Base-by-base conservation (phyloP, 306 rosid genomes). In the Glycine tomentella region DNA sequence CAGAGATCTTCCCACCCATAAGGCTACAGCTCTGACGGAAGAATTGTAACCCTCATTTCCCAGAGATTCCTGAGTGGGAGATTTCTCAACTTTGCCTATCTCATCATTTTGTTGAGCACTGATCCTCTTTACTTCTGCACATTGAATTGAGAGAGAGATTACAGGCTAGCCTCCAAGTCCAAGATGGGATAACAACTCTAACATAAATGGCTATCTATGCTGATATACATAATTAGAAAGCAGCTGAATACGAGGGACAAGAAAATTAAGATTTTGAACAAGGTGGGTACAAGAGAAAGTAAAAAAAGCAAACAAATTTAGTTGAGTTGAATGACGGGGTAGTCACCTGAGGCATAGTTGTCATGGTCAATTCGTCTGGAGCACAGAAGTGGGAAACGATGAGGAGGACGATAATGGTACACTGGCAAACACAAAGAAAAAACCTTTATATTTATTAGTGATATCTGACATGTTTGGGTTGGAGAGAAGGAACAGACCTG, bases 1-100 rank as follows among this genome's bases (percentile, higher is more conserved):
- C 57, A 66, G 53, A 48, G 65, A 85, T 78, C 66, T 81, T 75
- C 97, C 81, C 78, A 95, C 99, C 89, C 98, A 95, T 64, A 93
- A 86, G 64, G 92, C 94, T 56, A 90, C 98, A 69, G 85, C 85
- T 86, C 87, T 89, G 77, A 89, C 81, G 4, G 99, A 90, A 33
- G 99, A 87, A 46, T 25, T 84, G 90, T 81, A 86, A 74, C 68
- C 57, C 67, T 87, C 87, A 0, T 66, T 72, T 55, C 59, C 92
- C 80, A 85, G 80, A 25, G 83, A 38, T 69, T 80, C 84, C 40
- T 78, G 74, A 75, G 51, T 42, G 8, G 65, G 77, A 55, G 83
- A 83, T 36, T 16, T 69, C 17, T 84, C 84, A 70, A 56, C 45
- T 9, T 80, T 67, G 78, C 66, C 50, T 69, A 38, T 75, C 31